Conservation (phyloP, 192 early-diverging fungal species). For the Linnemannia zychae region DNA sequence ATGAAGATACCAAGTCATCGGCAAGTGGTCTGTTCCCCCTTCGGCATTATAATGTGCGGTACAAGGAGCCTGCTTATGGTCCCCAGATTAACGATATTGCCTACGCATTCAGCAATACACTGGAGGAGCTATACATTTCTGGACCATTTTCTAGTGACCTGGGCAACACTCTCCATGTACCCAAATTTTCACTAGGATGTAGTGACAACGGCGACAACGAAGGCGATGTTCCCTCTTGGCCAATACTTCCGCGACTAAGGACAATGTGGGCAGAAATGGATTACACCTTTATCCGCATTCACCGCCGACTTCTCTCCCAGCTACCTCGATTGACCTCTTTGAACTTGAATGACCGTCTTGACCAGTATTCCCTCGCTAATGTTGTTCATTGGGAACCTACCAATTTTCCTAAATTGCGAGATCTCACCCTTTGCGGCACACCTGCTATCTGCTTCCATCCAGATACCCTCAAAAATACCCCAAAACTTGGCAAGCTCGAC, state of each 20-base stretch:
- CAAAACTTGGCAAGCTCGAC: not conserved
- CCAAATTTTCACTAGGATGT: not conserved
- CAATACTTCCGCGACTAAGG: not conserved
- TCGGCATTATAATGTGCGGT: not conserved
- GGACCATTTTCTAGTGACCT: no score
- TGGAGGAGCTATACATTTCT: not conserved
- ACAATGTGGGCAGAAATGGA: not conserved
- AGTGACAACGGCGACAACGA: not conserved
- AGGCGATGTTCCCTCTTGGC: not conserved
- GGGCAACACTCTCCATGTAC: not conserved
- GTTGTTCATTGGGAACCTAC: not conserved
- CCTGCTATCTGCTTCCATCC: constrained; percentile 12
- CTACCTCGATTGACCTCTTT: not conserved
- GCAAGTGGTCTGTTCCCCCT: not conserved
- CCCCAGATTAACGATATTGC: not conserved
- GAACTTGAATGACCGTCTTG: not conserved
- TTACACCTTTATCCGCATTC: not conserved
- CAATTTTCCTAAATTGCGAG: not conserved
- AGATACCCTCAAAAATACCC: not conserved
- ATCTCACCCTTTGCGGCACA: not conserved
- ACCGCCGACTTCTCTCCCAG: not conserved
- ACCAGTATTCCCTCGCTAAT: not conserved
- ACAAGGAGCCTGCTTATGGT: not conserved
- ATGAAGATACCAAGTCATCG: not conserved
- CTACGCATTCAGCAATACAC: not conserved